Evolutionary conservation across 305 asterid species (phyloP).

Genomic region (Striga hermonthica): DNA sequence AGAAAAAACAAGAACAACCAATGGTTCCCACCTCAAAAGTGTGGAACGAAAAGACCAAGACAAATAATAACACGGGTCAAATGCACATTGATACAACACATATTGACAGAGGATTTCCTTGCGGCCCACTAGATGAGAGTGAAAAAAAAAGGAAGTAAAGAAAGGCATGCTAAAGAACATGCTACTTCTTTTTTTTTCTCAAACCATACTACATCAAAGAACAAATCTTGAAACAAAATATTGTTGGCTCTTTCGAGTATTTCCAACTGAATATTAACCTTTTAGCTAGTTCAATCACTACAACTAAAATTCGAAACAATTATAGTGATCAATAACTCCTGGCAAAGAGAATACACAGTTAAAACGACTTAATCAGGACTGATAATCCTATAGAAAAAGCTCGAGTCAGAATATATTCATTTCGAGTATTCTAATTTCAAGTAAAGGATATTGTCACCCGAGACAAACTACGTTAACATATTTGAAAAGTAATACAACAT

Average conservation of each 20-base stretch:
- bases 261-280: neutral
- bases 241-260: neutral
- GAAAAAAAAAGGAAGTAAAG: no score
- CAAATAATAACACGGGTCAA: no score
- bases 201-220: neutral
- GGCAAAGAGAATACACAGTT: neutral
- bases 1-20: conserved; percentile 16
- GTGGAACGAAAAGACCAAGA: no score
- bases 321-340: neutral
- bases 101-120: no score
- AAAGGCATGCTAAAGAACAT: no score
- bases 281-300: conserved; percentile 19
- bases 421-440: neutral
- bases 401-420: neutral
- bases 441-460: neutral
- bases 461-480: neutral
- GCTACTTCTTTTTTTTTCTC: no score
- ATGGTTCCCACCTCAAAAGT: conserved; percentile 5
- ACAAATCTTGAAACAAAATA: neutral
- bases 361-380: conserved; percentile 15
- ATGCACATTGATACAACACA: no score
- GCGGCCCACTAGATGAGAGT: no score
- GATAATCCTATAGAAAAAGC: neutral
- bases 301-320: conserved; percentile 2
- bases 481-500: neutral